Evolutionary conservation across 306 rosid species (phyloP).

Genomic region (Luffa aegyptiaca): DNA sequence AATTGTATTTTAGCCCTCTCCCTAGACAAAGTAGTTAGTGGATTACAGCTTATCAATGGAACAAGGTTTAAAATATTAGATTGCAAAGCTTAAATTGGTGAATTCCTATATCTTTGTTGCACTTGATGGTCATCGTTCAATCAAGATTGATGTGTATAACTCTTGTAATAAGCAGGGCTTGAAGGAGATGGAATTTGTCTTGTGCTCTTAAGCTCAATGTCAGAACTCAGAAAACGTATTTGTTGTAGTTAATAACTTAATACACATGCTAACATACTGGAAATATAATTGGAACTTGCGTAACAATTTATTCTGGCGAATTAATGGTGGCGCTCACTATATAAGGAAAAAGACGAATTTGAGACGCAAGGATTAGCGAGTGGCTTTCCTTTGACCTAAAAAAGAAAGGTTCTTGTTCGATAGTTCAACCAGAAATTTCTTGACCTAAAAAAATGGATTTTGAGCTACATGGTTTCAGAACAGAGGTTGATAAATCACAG

Average conservation of each 20-base stretch:
- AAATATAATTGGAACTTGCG: not conserved
- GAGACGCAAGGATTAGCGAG: too few relatives aligned
- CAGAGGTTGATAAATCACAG: too few relatives aligned
- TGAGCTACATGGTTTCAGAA: too few relatives aligned
- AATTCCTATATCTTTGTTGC: not conserved
- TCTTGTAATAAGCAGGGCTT: not conserved
- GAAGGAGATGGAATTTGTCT: not conserved
- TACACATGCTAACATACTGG: not conserved
- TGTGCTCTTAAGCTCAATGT: not conserved
- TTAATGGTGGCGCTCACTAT: not conserved
- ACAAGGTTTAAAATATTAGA: not conserved
- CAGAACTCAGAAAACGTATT: not conserved
- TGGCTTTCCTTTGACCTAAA: too few relatives aligned
- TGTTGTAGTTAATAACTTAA: not conserved
- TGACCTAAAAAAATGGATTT: too few relatives aligned
- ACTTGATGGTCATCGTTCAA: not conserved
- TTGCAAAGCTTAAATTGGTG: not conserved
- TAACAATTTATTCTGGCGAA: not conserved
- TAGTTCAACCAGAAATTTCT: too few relatives aligned
- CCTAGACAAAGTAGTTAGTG: not conserved
- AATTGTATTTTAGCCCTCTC: slow-evolving; percentile 10
- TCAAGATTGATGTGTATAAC: not conserved
- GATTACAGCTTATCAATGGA: not conserved
- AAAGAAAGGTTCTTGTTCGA: too few relatives aligned
- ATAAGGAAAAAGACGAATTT: too few relatives aligned